Percentiles rank a stretch among this genome's conserved stretches.
Conservation (phyloP, 495 filamentous ascomycete genomes). For the Podospora tetraspora region DNA sequence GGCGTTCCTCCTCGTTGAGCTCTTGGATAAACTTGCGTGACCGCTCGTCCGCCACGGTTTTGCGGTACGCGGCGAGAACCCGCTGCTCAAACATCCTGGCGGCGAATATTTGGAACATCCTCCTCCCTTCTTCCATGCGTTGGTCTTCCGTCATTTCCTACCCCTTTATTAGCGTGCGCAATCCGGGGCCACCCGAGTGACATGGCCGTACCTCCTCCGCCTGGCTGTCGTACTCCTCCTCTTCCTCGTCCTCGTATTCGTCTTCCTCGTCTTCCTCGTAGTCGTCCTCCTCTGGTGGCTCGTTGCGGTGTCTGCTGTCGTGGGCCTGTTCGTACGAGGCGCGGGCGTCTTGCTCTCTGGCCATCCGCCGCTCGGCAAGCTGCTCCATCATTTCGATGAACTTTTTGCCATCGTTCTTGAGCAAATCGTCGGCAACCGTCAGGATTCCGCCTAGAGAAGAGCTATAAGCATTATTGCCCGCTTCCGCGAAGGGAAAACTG, state of each 20-base stretch:
- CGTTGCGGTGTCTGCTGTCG: constrained; percentile 45
- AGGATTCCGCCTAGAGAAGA: constrained; percentile 81
- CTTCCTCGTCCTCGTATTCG: constrained; percentile 71
- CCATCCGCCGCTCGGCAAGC: constrained; percentile 94
- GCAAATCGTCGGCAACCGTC: constrained; percentile 94
- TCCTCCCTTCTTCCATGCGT: constrained; percentile 94
- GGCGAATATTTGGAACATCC: constrained; percentile 99
- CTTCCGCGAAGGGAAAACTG: constrained; percentile 32
- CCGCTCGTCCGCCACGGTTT: constrained; percentile 90
- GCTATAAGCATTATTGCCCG: constrained; percentile 40
- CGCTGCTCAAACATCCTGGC: constrained; percentile 98
- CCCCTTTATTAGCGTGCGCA: constrained; percentile 30
- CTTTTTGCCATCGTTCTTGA: constrained; percentile 98
- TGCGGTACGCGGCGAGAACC: constrained; percentile 92
- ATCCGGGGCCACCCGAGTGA: constrained; percentile 5
- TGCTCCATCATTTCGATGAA: constrained; percentile 99
- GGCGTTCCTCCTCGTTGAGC: constrained; percentile 72
- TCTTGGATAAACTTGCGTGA: constrained; percentile 90
- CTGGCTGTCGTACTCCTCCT: constrained; percentile 83
- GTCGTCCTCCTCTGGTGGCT: constrained; percentile 66
- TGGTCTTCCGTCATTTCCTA: constrained; percentile 98
- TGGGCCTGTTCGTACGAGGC: constrained; percentile 62
- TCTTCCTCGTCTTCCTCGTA: constrained; percentile 61
- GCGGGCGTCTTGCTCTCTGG: constrained; percentile 86
- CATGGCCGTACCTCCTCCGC: constrained; percentile 61